A percentile compares a stretch with the other conserved stretches of the same genome.
These are phyloP conservation scores for Candida koratica DNA, from an alignment of 805 yeast species.

Conservation along the genomic window DNA sequence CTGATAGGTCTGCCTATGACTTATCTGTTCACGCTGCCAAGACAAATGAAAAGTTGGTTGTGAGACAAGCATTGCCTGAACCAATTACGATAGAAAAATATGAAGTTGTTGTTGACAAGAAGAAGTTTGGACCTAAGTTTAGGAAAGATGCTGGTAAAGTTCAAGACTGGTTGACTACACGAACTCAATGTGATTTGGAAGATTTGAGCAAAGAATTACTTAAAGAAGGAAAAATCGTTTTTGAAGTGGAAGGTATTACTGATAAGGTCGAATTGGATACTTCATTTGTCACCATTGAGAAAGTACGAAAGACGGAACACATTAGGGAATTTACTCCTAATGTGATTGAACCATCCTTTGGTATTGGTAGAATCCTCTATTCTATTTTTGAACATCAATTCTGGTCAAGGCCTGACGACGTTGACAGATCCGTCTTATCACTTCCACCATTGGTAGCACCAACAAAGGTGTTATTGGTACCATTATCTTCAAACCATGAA, in stretches of 20 bases:
- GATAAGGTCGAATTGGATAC: conserved; percentile 67
- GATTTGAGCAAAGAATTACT: conserved; percentile 66
- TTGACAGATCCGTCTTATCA: conserved; percentile 80
- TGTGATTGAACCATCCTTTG: conserved; percentile 98
- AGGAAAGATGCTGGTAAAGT: conserved; percentile 95
- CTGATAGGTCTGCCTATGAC: conserved; percentile 98
- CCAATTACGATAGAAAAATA: conserved; percentile 79
- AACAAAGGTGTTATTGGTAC: conserved; percentile 92
- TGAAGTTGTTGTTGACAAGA: conserved; percentile 87
- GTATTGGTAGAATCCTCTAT: conserved; percentile 96
- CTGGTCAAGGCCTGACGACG: conserved; percentile 91
- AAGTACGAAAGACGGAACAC: conserved; percentile 79
- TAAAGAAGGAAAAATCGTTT: conserved; percentile 57
- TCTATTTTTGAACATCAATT: conserved; percentile 88
- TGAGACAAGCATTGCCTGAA: conserved; percentile 81
- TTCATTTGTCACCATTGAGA: conserved; percentile 68
- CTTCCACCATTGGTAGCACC: conserved; percentile 97
- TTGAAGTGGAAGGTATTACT: conserved; percentile 62
- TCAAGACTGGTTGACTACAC: conserved; percentile 68
- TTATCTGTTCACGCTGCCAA: conserved; percentile 91
- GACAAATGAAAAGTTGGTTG: conserved; percentile 92
- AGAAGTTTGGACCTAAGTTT: conserved; percentile 96
- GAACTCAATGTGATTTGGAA: conserved; percentile 84
- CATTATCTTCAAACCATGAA: conserved; percentile 80
- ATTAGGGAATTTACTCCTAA: conserved; percentile 94